Conservation (phyloP, 352 stramenopile genomes). For the Blastocystis sp. region DNA sequence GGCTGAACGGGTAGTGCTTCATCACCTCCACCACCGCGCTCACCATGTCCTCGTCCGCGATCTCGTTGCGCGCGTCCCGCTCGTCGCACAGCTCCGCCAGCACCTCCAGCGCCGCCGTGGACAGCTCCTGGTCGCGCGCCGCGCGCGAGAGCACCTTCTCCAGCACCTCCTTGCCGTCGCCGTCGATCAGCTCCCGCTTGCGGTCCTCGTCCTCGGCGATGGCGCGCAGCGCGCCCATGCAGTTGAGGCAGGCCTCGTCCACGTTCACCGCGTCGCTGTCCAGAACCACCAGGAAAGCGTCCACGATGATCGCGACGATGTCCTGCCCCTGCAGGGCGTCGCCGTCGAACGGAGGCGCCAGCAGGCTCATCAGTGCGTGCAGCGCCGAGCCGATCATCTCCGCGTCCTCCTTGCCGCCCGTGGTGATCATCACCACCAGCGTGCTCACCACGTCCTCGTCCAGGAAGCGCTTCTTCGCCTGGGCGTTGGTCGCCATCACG, state of each 20-base stretch:
- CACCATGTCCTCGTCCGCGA: conserved; percentile 46
- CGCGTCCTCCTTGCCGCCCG: conserved; percentile 18
- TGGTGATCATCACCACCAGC: conserved; percentile 13
- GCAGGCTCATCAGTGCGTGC: conserved; percentile 44
- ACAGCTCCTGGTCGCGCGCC: conserved; percentile 7
- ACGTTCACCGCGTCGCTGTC: not conserved
- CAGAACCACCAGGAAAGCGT: conserved; percentile 44
- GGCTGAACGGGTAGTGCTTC: conserved; percentile 34
- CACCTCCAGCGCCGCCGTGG: not conserved
- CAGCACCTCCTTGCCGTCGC: conserved; percentile 28
- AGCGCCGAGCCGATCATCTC: conserved; percentile 37
- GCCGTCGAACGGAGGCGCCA: conserved; percentile 9
- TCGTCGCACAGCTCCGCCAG: conserved; percentile 4
- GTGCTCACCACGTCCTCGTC: conserved; percentile 26
- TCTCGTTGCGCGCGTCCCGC: not conserved
- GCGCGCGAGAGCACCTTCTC: conserved; percentile 21
- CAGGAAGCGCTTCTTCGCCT: conserved; percentile 11
- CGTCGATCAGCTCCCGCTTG: not conserved
- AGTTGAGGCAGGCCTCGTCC: conserved; percentile 46
- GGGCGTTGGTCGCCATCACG: conserved; percentile 35
- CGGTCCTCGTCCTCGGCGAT: conserved; percentile 8
- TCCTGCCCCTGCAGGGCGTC: conserved; percentile 7
- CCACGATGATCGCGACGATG: conserved; percentile 24
- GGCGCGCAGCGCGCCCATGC: not conserved
- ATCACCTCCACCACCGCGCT: conserved; percentile 22